Evolutionary conservation across 2,329 filamentous ascomycete genomes (phyloP).

Genomic region (Phialocephala subalpina): DNA sequence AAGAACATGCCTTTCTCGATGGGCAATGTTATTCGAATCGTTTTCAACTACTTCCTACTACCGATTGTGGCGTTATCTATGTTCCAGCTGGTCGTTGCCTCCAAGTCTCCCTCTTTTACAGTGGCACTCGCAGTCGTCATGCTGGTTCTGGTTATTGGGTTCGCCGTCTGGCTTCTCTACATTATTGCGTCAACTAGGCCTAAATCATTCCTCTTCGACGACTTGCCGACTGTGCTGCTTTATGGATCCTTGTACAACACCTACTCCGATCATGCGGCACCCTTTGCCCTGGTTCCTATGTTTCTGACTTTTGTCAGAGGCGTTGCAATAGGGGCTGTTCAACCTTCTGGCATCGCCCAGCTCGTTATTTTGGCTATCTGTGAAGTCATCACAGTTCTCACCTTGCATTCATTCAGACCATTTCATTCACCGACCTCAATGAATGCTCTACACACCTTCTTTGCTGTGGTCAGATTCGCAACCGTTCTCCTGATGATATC

Average conservation of each 20-base stretch:
- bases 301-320: conserved; percentile 86
- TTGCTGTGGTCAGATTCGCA: conserved; percentile 78
- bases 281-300: conserved; percentile 88
- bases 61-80: conserved; percentile 87
- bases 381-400: conserved; percentile 89
- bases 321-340: conserved; percentile 90
- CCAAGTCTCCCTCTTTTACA: conserved; percentile 71
- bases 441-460: conserved; percentile 93
- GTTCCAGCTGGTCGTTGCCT: conserved; percentile 86
- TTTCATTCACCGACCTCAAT: conserved; percentile 94
- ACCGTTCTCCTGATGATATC: conserved; percentile 80
- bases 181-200: conserved; percentile 84
- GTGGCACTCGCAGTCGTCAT: conserved; percentile 80
- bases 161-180: conserved; percentile 80
- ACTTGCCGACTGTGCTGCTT: conserved; percentile 85
- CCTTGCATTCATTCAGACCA: conserved; percentile 87
- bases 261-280: conserved; percentile 90
- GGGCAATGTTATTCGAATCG: conserved; percentile 81
- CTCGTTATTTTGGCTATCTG: conserved; percentile 92
- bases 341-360: conserved; percentile 92
- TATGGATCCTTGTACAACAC: conserved; percentile 98
- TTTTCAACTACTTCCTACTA: conserved; percentile 92
- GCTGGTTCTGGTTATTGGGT: conserved; percentile 74
- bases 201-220: conserved; percentile 89
- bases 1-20: conserved; percentile 92